Conservation (phyloP, 2,329 filamentous ascomycete species). For the Neurospora crassa region DNA sequence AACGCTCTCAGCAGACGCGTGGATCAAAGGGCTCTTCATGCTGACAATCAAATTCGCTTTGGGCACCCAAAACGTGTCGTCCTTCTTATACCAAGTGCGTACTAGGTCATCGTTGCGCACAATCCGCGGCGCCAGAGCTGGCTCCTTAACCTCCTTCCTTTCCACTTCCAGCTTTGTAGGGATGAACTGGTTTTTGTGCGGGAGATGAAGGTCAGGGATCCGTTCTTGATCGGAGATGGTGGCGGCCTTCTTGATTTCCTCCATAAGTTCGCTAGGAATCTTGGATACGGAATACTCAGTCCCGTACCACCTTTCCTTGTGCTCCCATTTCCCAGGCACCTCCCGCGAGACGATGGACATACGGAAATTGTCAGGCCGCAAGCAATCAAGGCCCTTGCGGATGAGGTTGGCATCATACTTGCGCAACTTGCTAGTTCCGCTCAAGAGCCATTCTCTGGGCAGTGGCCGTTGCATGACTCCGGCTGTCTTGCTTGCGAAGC, state of each 20-base stretch:
- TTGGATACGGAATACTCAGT: constrained; percentile 83
- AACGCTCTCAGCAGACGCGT: constrained; percentile 65
- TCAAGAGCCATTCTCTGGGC: constrained; percentile 79
- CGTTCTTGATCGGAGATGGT: constrained; percentile 47
- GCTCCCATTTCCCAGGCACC: constrained; percentile 73
- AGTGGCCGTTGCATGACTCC: constrained; percentile 86
- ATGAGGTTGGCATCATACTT: constrained; percentile 76
- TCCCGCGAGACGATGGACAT: constrained; percentile 75
- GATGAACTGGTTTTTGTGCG: constrained; percentile 92
- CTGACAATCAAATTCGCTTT: constrained; percentile 82
- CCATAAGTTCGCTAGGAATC: constrained; percentile 66
- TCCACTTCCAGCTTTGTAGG: constrained; percentile 89
- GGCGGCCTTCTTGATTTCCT: constrained; percentile 57
- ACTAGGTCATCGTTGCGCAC: constrained; percentile 75
- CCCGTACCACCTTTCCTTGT: constrained; percentile 95
- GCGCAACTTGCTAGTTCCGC: constrained; percentile 64
- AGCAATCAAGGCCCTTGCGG: constrained; percentile 58
- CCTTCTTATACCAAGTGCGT: constrained; percentile 95
- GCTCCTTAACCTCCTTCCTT: constrained; percentile 78
- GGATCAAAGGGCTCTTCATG: constrained; percentile 69
- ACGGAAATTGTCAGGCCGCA: constrained; percentile 84
- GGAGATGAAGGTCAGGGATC: constrained; percentile 67
- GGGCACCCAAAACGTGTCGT: constrained; percentile 96
- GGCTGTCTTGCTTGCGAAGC: constrained; percentile 78
- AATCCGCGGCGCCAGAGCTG: constrained; percentile 64